Evolutionary conservation across 208 protist species (phyloP), one percentile per base, ranked within the genome.

Genomic region (Endotrypanum monterogeii): DNA sequence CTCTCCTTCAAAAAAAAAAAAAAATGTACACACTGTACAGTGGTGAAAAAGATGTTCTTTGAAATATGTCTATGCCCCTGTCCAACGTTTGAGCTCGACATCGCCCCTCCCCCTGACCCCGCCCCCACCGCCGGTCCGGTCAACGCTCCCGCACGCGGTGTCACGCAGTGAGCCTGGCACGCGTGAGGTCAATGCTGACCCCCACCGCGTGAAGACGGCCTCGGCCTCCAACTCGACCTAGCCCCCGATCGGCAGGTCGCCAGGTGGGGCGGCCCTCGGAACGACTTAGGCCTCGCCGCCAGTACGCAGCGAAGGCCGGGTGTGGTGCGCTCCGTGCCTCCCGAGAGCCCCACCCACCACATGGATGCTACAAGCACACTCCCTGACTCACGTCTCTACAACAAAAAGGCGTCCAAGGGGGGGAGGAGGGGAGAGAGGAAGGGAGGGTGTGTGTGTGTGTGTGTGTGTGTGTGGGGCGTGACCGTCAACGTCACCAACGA

Each of bases 21-120:
- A 9, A 48, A 70, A 56, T 70, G 65, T 70, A 70, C 65, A 70
- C 65, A 70, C 65, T 70, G 41, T 70, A 70, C 65, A 70, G 48
- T 54, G 11, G 44, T 23, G 23, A 7, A 61, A 61, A 6, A 46
- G 58, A 28, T 14, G 12, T 16, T 28, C n/a, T 37, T 28, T 14
- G 5, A 5, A 8, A 46, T 23, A 20, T 41, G 30, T 25, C 11
- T 20, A n/a, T 25, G 35, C 14, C 39, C 12, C n/a, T 35, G 4
- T 63, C 20, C 6, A 41, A n/a, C 58, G 25, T 37, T 46, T 46
- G 7, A 46, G 41, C 41, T 46, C 41, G 58, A 16, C 14, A 28
- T 41, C 58, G n/a, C 35, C n/a, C 35, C 58, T 5, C 20, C 58
- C 16, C 58, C 39, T 44, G 18, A 9, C 35, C 35, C 9, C 9